Base-by-base conservation (phyloP, 352 stramenopile genomes). In the Globisporangium cylindrosporum region DNA sequence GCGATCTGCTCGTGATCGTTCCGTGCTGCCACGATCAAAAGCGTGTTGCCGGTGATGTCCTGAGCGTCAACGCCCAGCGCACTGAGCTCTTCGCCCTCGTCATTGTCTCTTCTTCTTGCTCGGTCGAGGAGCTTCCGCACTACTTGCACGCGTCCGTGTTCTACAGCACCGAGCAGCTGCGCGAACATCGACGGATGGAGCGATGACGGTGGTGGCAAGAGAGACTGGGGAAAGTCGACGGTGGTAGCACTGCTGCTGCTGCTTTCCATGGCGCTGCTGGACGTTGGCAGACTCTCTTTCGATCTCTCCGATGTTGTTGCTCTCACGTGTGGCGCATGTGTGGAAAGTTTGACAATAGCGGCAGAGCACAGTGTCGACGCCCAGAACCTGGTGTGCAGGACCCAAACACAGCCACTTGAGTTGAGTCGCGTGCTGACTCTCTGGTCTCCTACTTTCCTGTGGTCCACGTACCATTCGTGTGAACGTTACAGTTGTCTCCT, bases 1-100 rank as follows among this genome's bases (percentile, higher is more conserved):
- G 72, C 29, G 24, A 74, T 78, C 22, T 69, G 68, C 29, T 78
- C 43, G 57, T 66, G 70, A 38, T 66, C 74, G 48, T 51, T 36
- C n/a, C 64, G 46, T 9, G 64, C 64, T 25, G 64, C 64, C 1
- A 54, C 15, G 12, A 69, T 53, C 25, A 69, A 24, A 4, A 60
- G 64, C 15, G 64, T 64, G 43, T 59, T 24, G 15, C 64, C 64
- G 1, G 46, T 58, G 9, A 7, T 24, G 29, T 69, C 56, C 7
- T n/a, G 54, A 10, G 62, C 34, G 18, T 68, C 46, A n/a, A 61
- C 2, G n/a, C 22, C 22, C 20, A 59, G 18, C 7, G 46, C 46
- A 18, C 3, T 32, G 32, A 24, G 25, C 41, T 25, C 46, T 20
- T 59, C 43, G 25, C 32, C 10, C n/a, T 25, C 49, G 38, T 3